phyloP scores from a whole-genome alignment of 768 basidiomycete species.

The Xanthoconium purpureum region DNA sequence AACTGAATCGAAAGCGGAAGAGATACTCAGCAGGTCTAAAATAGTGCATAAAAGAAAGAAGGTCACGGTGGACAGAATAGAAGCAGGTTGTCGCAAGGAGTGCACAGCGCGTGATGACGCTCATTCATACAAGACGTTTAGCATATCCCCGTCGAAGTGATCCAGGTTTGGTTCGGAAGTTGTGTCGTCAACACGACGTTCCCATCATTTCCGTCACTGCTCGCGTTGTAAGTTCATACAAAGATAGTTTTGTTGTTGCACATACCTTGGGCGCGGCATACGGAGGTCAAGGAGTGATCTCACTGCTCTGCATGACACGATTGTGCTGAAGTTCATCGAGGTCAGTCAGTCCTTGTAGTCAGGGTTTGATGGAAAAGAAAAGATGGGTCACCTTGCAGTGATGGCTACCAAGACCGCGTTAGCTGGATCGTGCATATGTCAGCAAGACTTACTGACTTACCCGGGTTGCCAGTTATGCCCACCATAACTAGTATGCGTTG shows the following conservation, averaged over 20 bases:
- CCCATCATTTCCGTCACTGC: background rate
- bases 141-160: background rate
- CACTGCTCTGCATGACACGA: constrained; percentile 14
- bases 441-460: background rate
- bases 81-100: background rate
- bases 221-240: background rate
- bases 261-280: background rate
- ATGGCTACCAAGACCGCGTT: constrained; percentile 3
- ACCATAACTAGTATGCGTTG: constrained; percentile 2
- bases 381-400: constrained; percentile 3
- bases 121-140: background rate
- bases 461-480: constrained; percentile 2
- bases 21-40: background rate
- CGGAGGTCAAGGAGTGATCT: constrained; percentile 11
- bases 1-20: background rate
- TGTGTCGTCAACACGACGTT: constrained; percentile 5
- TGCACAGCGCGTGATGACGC: background rate
- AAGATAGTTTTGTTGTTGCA: background rate
- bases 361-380: background rate
- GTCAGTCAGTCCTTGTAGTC: background rate
- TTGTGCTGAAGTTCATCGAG: constrained; percentile 6
- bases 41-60: background rate
- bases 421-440: background rate
- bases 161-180: background rate
- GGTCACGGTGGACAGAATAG: background rate